Evolutionary conservation across 228 moss, liverwort and hornwort genomes (phyloP), one percentile per base, ranked within the genome.

Genomic region (Sphagnum fallax): DNA sequence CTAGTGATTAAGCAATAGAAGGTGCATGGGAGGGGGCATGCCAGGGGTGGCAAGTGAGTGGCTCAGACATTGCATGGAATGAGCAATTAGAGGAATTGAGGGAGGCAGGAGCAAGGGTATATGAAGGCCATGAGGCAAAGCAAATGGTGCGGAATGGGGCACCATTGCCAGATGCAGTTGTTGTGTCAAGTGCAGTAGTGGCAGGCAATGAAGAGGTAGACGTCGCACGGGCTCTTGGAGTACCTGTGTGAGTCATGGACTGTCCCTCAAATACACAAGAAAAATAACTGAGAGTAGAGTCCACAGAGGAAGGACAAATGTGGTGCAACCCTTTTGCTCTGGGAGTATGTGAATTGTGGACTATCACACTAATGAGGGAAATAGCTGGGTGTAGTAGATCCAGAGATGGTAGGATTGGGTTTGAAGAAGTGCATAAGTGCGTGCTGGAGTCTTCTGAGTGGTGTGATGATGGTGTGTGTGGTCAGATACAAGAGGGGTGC

Each of bases 41-140:
- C 8, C 72, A 97, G 96, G 98, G 94, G 32, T 98, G 94, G 98
- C 79, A 72, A 73, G 98, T 98, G 51, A 92, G 86, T 80, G 98
- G 98, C 52, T 98, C 98, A 16, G 94, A 98, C 74, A 69, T 75
- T 68, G 53, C 63, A 65, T 81, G 78, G 84, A 94, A 72, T 69
- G 77, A 88, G 77, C 74, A 75, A 67, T 66, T 86, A 10, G 78
- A 86, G 57, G 74, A 77, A 47, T 68, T 98, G 74, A 75, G 74
- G 63, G 80, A 78, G 49, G 84, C 77, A 6, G 98, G 94, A 58
- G 94, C 90, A 50, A 82, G 84, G 62, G 92, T 84, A 51, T 87
- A 94, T 73, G 73, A 83, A 47, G 92, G 98, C 48, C 94, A 94
- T 73, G 77, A 80, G 58, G 78, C 81, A 67, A 77, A 70, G 52